phyloP scores from a whole-genome alignment of 169 alveolate species.

The Cryptosporidium baileyi region DNA sequence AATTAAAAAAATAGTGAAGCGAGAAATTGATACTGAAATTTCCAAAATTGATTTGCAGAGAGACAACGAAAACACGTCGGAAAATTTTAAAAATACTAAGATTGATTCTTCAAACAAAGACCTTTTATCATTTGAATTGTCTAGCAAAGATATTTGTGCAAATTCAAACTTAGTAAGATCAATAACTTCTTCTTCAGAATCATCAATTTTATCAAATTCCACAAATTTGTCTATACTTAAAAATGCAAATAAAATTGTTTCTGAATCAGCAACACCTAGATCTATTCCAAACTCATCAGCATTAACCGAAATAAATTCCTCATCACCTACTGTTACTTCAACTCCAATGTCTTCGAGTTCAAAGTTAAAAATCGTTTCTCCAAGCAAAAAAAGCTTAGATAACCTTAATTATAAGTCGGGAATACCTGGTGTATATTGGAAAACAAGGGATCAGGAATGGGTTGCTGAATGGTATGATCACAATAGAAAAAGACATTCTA shows the following conservation, averaged over 20 bases:
- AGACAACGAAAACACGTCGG: no score
- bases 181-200: slow-evolving; percentile 34
- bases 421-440: slow-evolving; percentile 70
- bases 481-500: slow-evolving; percentile 63
- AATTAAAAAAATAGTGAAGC: no score
- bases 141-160: not conserved
- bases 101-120: no score
- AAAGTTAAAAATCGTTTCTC: not conserved
- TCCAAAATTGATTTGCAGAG: no score
- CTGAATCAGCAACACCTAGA: not conserved
- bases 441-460: slow-evolving; percentile 67
- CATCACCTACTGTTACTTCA: slow-evolving; percentile 24
- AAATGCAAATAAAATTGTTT: not conserved
- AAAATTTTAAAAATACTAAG: no score
- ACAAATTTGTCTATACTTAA: not conserved
- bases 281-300: not conserved
- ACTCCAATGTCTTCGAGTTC: slow-evolving; percentile 41
- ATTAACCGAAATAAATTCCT: not conserved
- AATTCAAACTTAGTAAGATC: slow-evolving; percentile 12
- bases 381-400: not conserved
- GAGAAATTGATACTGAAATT: no score
- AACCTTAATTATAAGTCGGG: slow-evolving; percentile 45
- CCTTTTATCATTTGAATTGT: no score
- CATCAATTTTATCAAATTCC: slow-evolving; percentile 12
- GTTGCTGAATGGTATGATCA: slow-evolving; percentile 71